Base-by-base conservation (phyloP, 1,139 yeast genomes). In the Taphrina wiesneri region DNA sequence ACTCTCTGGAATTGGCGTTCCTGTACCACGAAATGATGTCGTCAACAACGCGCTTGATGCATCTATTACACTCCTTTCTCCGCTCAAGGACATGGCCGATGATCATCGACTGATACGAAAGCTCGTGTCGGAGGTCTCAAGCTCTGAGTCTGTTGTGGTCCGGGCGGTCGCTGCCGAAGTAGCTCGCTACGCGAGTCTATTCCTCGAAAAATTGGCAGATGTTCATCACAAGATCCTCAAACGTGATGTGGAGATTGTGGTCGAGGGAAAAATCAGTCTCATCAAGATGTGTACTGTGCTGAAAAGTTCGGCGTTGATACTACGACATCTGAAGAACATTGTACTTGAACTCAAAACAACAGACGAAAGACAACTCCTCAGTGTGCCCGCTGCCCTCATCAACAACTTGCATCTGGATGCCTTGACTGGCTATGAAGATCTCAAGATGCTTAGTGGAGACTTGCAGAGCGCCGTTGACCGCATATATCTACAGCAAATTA, bases 301-400 rank as follows among this genome's bases (percentile, higher is more conserved):
- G 21, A 49, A 30, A 9, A 26, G 36, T 15, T 45, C 49, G n/a
- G 11, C 28, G 3, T 28, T 45, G 49, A 45, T 45, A 26, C 28
- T 45, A n/a, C 25, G 49, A 9, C 49, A 45, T n/a, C n/a, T 45
- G n/a, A 11, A 21, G 26, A 5, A 45, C 26, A n/a, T 45, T 6
- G 49, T 45, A 23, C 49, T 45, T 26, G 49, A 45, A 28, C 49
- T 45, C 49, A 45, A 21, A 45, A 28, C 49, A 3, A 45, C 21
- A 21, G 49, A 45, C 21, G 28, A 23, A n/a, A 19, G 26, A 28
- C 28, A 45, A 11, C 49, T n/a, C 21, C n/a, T 23, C 4, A 45
- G 49, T 23, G 7, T 23, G 25, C 46, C 59, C 2, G 32, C 49
- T 4, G 13, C 19, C 7, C 46, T 54, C 34, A 39, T 54, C 19